phyloP scores from a whole-genome alignment of 2,329 filamentous ascomycete genomes.

The Eurotiales sp. region DNA sequence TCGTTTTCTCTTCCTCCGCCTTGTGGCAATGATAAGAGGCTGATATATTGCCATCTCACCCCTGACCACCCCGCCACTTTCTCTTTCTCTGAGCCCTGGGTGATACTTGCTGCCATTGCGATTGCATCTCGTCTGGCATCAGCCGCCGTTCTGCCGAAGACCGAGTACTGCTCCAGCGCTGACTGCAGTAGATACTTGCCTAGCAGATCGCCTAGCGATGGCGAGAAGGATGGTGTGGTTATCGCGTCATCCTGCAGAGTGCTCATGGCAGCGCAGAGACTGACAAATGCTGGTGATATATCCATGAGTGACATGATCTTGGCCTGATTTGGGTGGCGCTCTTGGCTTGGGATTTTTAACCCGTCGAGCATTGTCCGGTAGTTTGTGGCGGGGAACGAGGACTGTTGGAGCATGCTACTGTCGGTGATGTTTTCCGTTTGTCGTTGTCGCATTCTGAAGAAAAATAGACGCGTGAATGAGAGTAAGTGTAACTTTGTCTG shows the following conservation, averaged over 20 bases:
- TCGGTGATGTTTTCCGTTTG: background rate
- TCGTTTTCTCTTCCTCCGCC: background rate
- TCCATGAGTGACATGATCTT: constrained; percentile 33
- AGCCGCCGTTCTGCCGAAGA: constrained; percentile 32
- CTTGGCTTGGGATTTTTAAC: constrained; percentile 24
- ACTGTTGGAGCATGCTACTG: no score
- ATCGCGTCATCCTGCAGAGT: constrained; percentile 21
- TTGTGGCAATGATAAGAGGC: background rate
- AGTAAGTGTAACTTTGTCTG: constrained; percentile 49
- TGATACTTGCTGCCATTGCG: constrained; percentile 37
- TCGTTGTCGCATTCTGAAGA: constrained; percentile 31
- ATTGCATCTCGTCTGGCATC: constrained; percentile 43
- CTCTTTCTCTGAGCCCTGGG: background rate
- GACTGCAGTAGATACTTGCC: constrained; percentile 50
- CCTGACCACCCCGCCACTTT: background rate
- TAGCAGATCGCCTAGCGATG: constrained; percentile 45
- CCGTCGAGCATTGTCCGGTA: constrained; percentile 18
- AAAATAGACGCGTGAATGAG: constrained; percentile 45
- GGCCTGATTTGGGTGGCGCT: constrained; percentile 17
- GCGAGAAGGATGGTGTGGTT: constrained; percentile 24
- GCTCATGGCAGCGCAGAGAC: constrained; percentile 36
- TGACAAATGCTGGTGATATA: constrained; percentile 48
- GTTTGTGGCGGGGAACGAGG: background rate
- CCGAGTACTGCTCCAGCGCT: constrained; percentile 46
- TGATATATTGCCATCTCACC: constrained; percentile 1